phyloP scores from a whole-genome alignment of 139 green algal species.

The Auxenochlorella pyrenoidosa region DNA sequence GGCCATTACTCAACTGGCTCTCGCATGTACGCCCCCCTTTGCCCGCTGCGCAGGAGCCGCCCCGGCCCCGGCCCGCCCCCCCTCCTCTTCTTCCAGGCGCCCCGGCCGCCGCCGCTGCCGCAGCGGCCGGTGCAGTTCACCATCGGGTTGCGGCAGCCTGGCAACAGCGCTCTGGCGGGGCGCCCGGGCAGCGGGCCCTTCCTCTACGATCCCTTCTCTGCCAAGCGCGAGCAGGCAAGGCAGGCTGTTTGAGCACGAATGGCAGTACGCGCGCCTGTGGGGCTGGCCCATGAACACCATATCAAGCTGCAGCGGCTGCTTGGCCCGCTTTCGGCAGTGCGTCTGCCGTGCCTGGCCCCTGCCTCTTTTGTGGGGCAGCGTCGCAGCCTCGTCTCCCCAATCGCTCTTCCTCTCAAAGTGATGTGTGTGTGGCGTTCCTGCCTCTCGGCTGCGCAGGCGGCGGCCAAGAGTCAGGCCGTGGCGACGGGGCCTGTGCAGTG shows the following conservation, averaged over 20 bases:
- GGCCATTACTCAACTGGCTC: background rate
- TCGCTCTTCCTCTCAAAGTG: background rate
- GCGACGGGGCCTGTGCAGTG: slow-evolving; percentile 46
- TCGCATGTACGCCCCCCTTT: background rate
- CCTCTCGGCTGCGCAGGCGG: background rate
- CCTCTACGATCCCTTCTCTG: slow-evolving; percentile 76
- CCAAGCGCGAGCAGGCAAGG: slow-evolving; percentile 41
- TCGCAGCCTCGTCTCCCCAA: too few relatives aligned
- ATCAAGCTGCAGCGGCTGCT: too few relatives aligned
- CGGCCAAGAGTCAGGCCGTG: background rate
- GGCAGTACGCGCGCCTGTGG: too few relatives aligned
- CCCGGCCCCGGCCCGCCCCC: slow-evolving; percentile 46
- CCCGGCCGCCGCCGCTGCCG: slow-evolving; percentile 32
- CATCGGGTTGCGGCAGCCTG: background rate
- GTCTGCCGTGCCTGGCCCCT: too few relatives aligned
- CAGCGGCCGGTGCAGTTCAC: slow-evolving; percentile 15
- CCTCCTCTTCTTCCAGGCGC: slow-evolving; percentile 49
- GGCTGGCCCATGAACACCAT: too few relatives aligned
- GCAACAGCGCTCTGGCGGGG: background rate
- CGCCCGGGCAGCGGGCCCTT: slow-evolving; percentile 59
- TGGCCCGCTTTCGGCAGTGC: background rate
- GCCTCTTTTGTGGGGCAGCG: too few relatives aligned
- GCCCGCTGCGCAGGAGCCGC: slow-evolving; percentile 14
- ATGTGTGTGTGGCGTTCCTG: background rate
- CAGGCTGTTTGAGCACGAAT: background rate